Evolutionary conservation across 2,329 filamentous ascomycete species (phyloP).

Genomic region (Cladosporium austrohemisphaericum): DNA sequence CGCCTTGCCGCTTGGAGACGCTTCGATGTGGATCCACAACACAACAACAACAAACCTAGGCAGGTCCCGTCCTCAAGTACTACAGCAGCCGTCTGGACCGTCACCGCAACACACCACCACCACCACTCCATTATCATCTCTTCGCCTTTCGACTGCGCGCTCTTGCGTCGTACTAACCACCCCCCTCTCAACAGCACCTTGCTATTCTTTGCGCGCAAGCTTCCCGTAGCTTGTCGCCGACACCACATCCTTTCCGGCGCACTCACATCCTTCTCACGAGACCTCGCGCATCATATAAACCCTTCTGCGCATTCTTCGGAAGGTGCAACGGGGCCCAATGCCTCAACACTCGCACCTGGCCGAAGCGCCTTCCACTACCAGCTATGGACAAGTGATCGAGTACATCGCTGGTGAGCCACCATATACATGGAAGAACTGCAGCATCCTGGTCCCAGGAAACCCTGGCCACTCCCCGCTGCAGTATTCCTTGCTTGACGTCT

Average conservation of each 20-base stretch:
- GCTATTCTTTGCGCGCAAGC: slow-evolving; percentile 12
- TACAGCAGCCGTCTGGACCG: background rate
- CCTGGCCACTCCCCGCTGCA: slow-evolving; percentile 1
- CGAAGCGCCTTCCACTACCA: slow-evolving; percentile 39
- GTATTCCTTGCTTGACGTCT: slow-evolving; percentile 6
- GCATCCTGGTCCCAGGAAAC: slow-evolving; percentile 13
- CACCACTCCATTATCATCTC: background rate
- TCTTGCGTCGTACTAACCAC: slow-evolving; percentile 10
- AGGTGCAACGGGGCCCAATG: slow-evolving; percentile 9
- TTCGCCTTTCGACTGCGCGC: background rate
- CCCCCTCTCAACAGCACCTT: slow-evolving; percentile 6
- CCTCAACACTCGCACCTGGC: slow-evolving; percentile 16
- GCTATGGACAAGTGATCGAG: slow-evolving; percentile 86
- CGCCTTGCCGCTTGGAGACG: no score
- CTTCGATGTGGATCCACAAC: no score
- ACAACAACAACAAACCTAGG: slow-evolving; percentile 2
- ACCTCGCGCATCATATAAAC: slow-evolving; percentile 17
- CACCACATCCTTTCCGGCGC: slow-evolving; percentile 1
- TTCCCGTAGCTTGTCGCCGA: background rate
- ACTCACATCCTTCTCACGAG: background rate
- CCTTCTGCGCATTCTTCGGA: slow-evolving; percentile 6
- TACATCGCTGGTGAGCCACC: slow-evolving; percentile 78
- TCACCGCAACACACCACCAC: background rate
- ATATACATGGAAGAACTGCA: slow-evolving; percentile 19
- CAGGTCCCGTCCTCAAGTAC: background rate